Percentiles rank a stretch among this genome's conserved stretches.
Conservation (phyloP, 176 grass and related monocot species). For the Poa pratensis region DNA sequence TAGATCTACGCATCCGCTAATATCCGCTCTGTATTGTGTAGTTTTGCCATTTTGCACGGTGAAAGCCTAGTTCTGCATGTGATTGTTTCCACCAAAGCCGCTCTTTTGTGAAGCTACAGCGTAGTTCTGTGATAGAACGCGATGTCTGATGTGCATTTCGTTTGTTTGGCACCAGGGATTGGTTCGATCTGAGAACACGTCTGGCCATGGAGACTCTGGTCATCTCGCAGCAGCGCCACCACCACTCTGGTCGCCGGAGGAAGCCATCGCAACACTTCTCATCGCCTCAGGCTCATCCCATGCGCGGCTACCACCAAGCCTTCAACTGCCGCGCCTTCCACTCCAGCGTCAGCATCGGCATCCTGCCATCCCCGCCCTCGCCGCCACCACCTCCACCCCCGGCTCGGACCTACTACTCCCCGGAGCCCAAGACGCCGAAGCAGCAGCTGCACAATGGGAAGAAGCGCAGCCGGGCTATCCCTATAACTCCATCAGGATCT, state of each 20-base stretch:
- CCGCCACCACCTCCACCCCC: neutral
- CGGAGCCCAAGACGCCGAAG: constrained; percentile 54
- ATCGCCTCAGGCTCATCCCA: constrained; percentile 25
- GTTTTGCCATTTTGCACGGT: neutral
- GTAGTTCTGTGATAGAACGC: neutral
- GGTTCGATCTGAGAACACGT: neutral
- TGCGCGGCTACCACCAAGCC: constrained; percentile 31
- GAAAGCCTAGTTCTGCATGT: neutral
- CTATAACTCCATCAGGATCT: constrained; percentile 55
- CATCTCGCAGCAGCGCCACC: constrained; percentile 68
- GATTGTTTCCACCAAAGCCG: neutral
- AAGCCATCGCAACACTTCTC: constrained; percentile 50
- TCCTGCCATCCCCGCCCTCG: constrained; percentile 41
- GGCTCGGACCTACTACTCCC: constrained; percentile 30
- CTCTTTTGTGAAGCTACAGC: neutral
- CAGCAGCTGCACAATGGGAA: constrained; percentile 41
- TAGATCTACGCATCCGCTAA: neutral
- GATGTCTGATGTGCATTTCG: constrained; percentile 31
- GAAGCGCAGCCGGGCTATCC: constrained; percentile 69
- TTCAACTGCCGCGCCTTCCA: constrained; percentile 80
- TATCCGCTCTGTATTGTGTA: neutral
- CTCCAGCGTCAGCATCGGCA: constrained; percentile 41
- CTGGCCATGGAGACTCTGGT: constrained; percentile 65
- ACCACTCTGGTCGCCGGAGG: constrained; percentile 40
- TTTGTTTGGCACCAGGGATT: constrained; percentile 41